phyloP scores from a whole-genome alignment of 2,329 filamentous ascomycete genomes.

The Rutstroemia sp. region DNA sequence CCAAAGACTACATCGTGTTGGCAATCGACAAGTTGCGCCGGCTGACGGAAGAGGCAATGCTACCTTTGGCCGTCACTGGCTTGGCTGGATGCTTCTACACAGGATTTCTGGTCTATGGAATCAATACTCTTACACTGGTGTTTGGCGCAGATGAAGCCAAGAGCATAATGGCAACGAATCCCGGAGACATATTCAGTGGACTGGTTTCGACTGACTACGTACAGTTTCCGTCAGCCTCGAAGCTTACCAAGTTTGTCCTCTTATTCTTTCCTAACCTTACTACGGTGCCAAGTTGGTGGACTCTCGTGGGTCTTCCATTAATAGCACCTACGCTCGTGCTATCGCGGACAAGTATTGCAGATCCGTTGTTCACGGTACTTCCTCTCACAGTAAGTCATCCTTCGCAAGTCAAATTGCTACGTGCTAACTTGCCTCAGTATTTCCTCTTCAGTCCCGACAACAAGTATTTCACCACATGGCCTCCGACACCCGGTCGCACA shows the following conservation, averaged over 20 bases:
- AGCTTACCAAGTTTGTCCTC: conserved; percentile 10
- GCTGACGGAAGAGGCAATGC: conserved; percentile 17
- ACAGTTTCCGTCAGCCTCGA: neutral
- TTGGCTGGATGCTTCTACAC: conserved; percentile 38
- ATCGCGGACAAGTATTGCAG: conserved; percentile 57
- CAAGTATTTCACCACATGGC: conserved; percentile 23
- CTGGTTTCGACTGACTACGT: neutral
- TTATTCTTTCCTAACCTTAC: conserved; percentile 22
- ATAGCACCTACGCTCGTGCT: conserved; percentile 62
- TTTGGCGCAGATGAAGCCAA: conserved; percentile 56
- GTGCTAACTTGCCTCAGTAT: conserved; percentile 20
- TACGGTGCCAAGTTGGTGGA: conserved; percentile 12
- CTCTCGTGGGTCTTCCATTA: conserved; percentile 50
- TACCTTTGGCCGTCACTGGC: conserved; percentile 26
- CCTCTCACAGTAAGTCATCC: conserved; percentile 28
- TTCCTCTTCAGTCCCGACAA: conserved; percentile 18
- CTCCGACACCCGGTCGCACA: conserved; percentile 57
- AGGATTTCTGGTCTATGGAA: conserved; percentile 49
- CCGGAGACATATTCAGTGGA: neutral
- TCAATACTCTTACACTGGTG: conserved; percentile 55
- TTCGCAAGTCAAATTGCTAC: neutral
- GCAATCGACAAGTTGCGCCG: conserved; percentile 17
- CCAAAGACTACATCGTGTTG: conserved; percentile 60
- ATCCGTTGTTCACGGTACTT: conserved; percentile 33
- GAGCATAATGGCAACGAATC: conserved; percentile 10